phyloP scores from a whole-genome alignment of 257 asterid species.

The Capsicum pubescens region DNA sequence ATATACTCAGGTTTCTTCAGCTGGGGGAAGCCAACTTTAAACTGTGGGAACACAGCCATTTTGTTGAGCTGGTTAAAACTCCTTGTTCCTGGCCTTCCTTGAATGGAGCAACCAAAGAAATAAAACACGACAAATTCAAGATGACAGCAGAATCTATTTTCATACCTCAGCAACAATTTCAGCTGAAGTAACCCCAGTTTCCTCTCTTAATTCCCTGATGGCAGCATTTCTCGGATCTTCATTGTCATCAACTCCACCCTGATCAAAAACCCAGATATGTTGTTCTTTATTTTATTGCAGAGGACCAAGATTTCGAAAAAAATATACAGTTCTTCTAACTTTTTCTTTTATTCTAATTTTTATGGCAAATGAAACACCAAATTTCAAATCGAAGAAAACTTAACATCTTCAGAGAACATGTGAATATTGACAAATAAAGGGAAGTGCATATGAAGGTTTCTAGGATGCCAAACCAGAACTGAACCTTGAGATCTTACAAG shows the following conservation, averaged over 20 bases:
- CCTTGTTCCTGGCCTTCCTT: constrained; percentile 12
- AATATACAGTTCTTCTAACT: neutral
- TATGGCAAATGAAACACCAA: neutral
- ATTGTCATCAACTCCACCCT: constrained; percentile 90
- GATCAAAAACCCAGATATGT: constrained; percentile 23
- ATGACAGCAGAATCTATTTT: constrained; percentile 22
- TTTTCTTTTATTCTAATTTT: neutral
- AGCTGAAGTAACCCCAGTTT: constrained; percentile 93
- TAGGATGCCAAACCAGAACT: neutral
- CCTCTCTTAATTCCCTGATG: constrained; percentile 86
- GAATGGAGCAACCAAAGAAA: neutral
- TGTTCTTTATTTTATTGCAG: neutral
- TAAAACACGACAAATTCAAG: neutral
- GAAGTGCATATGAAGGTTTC: neutral
- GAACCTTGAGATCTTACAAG: neutral
- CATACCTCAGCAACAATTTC: constrained; percentile 80
- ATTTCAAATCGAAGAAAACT: neutral
- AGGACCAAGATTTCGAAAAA: neutral
- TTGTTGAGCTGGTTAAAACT: neutral
- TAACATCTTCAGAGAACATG: neutral
- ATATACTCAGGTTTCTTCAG: neutral
- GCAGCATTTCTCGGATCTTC: constrained; percentile 92
- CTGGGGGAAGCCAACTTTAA: neutral
- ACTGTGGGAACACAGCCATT: neutral
- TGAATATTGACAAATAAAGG: neutral